These are phyloP conservation scores for Diplodia mutila DNA, from an alignment of 2,329 filamentous ascomycete species.

Conservation along the genomic window DNA sequence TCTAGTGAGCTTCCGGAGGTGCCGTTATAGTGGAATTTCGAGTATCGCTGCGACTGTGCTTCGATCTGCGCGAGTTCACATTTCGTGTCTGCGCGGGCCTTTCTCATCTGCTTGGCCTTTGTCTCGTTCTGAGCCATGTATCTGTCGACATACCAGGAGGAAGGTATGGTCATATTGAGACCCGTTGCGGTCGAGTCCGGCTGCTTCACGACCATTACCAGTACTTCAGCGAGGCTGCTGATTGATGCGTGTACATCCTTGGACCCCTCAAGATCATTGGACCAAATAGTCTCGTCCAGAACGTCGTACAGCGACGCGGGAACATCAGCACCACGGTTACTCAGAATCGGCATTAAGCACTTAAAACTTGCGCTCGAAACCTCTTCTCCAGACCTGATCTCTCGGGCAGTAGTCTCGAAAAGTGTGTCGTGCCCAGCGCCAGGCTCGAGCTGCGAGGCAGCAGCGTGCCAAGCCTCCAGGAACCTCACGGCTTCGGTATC, in stretches of 20 bases:
- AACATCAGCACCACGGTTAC: constrained; percentile 31
- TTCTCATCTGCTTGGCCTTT: constrained; percentile 21
- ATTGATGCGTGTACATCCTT: constrained; percentile 41
- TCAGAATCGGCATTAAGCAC: constrained; percentile 37
- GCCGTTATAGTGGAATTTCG: constrained; percentile 28
- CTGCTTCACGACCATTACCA: constrained; percentile 51
- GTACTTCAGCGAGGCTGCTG: constrained; percentile 52
- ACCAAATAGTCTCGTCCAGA: constrained; percentile 57
- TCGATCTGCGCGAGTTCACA: constrained; percentile 40
- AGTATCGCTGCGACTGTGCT: constrained; percentile 29
- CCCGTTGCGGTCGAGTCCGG: constrained; percentile 42
- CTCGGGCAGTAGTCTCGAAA: constrained; percentile 51
- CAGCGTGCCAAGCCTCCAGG: constrained; percentile 54
- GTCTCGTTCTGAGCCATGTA: constrained; percentile 48
- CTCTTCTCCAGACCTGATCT: constrained; percentile 3
- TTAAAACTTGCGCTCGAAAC: constrained; percentile 29
- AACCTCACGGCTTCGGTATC: constrained; percentile 41
- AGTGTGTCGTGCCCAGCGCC: constrained; percentile 48
- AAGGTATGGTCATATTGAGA: constrained; percentile 55
- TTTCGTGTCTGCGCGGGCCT: constrained; percentile 46
- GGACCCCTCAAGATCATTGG: constrained; percentile 41
- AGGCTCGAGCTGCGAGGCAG: constrained; percentile 48
- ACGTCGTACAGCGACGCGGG: constrained; percentile 57
- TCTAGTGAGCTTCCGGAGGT: constrained; percentile 42
- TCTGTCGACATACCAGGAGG: constrained; percentile 61